These are phyloP conservation scores for Paracoccidioides lutzii DNA, from an alignment of 2,329 filamentous ascomycete genomes.

Conservation along the genomic window DNA sequence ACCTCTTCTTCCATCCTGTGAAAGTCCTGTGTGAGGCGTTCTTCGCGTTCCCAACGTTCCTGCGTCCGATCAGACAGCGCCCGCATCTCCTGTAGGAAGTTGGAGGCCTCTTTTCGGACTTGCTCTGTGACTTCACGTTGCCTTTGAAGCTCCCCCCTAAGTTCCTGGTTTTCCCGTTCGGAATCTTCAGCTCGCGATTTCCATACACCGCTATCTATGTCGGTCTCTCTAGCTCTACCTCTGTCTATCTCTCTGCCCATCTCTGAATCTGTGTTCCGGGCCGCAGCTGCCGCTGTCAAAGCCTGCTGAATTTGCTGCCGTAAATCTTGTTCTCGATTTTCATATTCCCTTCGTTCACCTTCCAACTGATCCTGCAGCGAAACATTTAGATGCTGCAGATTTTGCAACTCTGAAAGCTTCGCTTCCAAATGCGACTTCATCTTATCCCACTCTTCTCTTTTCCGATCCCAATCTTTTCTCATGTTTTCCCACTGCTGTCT, in stretches of 20 bases:
- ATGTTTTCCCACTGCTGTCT: constrained; percentile 53
- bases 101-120: constrained; percentile 69
- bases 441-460: constrained; percentile 43
- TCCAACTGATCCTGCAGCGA: constrained; percentile 69
- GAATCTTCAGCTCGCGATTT: constrained; percentile 46
- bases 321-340: constrained; percentile 48
- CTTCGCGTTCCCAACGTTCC: constrained; percentile 67
- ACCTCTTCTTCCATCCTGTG: constrained; percentile 68
- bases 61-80: constrained; percentile 68
- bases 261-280: too few relatives aligned
- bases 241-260: too few relatives aligned
- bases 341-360: constrained; percentile 55
- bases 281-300: constrained; percentile 1
- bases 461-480: constrained; percentile 51
- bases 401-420: constrained; percentile 61
- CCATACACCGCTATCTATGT: constrained; percentile 40
- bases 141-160: constrained; percentile 52
- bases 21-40: constrained; percentile 62
- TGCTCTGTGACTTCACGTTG: constrained; percentile 78
- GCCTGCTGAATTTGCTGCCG: constrained; percentile 46
- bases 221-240: not conserved
- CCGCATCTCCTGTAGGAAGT: constrained; percentile 82
- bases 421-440: constrained; percentile 55
- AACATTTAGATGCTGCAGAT: constrained; percentile 62
- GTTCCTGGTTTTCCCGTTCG: constrained; percentile 51